Conservation (phyloP, 1,139 yeast species). For the Hyphopichia pseudoburtonii region DNA sequence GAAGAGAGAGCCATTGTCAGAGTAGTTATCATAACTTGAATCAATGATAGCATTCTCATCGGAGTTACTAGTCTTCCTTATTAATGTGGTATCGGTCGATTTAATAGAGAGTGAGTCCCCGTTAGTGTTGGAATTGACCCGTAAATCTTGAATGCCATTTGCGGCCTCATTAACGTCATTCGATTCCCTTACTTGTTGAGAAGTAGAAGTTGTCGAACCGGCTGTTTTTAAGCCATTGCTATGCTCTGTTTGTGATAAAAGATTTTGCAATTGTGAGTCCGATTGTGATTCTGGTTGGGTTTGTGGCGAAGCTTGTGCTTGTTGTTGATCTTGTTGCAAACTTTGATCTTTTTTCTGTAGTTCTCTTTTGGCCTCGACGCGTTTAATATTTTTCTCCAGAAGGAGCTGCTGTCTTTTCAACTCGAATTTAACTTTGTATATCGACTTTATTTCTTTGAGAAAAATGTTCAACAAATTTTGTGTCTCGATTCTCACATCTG, state of each 20-base stretch:
- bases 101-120: constrained; percentile 23
- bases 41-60: constrained; percentile 7
- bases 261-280: too few species aligned
- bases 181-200: too few species aligned
- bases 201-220: too few species aligned
- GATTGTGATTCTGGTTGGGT: not conserved
- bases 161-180: not conserved
- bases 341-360: too few species aligned
- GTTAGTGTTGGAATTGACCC: not conserved
- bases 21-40: constrained; percentile 13
- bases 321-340: not conserved
- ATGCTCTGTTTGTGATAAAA: too few species aligned
- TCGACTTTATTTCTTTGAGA: constrained; percentile 75
- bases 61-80: constrained; percentile 11
- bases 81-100: constrained; percentile 18
- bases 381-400: constrained; percentile 12
- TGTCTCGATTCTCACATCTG: constrained; percentile 86
- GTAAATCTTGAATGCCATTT: not conserved
- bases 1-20: constrained; percentile 43
- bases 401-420: constrained; percentile 35
- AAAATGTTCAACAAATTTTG: constrained; percentile 73
- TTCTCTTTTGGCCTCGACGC: too few species aligned
- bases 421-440: constrained; percentile 64
- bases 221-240: too few species aligned
- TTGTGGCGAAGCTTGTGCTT: not conserved